phyloP scores from a whole-genome alignment of 257 asterid genomes.

The Capsicum chinense region DNA sequence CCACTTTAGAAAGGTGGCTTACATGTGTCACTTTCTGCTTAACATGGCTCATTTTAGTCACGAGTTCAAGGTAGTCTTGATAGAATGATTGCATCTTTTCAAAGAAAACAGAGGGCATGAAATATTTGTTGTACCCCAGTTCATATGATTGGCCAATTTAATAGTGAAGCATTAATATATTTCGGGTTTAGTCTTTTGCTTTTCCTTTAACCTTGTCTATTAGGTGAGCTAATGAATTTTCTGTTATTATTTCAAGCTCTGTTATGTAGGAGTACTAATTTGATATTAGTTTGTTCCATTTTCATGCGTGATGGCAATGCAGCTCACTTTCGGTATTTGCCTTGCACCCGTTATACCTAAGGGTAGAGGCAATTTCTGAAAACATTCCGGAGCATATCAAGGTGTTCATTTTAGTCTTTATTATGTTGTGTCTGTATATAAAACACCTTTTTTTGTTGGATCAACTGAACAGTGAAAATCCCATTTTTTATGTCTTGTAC shows the following conservation, averaged over 20 bases:
- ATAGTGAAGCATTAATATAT: not conserved
- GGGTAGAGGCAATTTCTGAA: slow-evolving; percentile 82
- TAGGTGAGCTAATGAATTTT: slow-evolving; percentile 19
- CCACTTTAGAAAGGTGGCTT: no score
- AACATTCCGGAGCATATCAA: slow-evolving; percentile 66
- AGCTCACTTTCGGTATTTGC: slow-evolving; percentile 99
- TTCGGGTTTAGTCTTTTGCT: not conserved
- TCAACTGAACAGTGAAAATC: slow-evolving; percentile 13
- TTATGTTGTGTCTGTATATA: slow-evolving; percentile 12
- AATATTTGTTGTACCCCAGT: not conserved
- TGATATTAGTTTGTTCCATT: slow-evolving; percentile 27
- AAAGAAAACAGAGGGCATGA: slow-evolving; percentile 19
- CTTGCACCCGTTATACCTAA: slow-evolving; percentile 92
- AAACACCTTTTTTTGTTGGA: not conserved
- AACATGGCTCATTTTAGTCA: no score
- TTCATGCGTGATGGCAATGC: slow-evolving; percentile 43
- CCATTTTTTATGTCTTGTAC: slow-evolving; percentile 16
- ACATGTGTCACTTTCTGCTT: no score
- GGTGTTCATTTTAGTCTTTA: slow-evolving; percentile 47
- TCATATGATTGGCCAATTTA: slow-evolving; percentile 16
- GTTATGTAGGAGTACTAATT: not conserved
- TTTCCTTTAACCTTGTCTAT: slow-evolving; percentile 18
- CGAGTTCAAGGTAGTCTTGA: not conserved
- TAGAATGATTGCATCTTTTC: not conserved
- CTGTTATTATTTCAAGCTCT: slow-evolving; percentile 20